A percentile compares a stretch with the other conserved stretches of the same genome.
phyloP scores from a whole-genome alignment of 495 filamentous ascomycete genomes.

The Penicillium waksmanii region DNA sequence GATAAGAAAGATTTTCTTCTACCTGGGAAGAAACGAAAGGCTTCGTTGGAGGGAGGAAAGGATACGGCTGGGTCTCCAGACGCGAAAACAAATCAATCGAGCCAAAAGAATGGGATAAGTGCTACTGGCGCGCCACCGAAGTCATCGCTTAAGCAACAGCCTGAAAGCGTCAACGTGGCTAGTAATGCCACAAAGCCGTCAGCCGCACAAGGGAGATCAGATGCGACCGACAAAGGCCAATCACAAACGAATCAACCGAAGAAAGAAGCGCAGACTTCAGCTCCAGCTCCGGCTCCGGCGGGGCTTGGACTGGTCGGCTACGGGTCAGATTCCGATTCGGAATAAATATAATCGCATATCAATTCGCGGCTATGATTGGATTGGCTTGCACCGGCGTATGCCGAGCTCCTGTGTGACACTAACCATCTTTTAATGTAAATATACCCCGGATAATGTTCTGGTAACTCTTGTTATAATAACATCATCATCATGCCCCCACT shows the following conservation, averaged over 20 bases:
- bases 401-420: background rate
- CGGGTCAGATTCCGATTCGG: slow-evolving; percentile 48
- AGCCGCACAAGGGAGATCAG: background rate
- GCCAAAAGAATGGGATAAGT: background rate
- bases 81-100: background rate
- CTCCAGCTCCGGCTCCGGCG: slow-evolving; percentile 6
- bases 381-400: background rate
- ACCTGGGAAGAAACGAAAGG: slow-evolving; percentile 63
- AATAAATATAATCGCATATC: slow-evolving; percentile 21
- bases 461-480: background rate
- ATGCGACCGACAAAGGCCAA: slow-evolving; percentile 1
- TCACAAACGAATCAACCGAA: slow-evolving; percentile 8
- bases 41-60: slow-evolving; percentile 28
- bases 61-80: background rate
- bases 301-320: slow-evolving; percentile 37
- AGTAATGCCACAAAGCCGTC: background rate
- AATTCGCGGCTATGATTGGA: background rate
- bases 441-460: background rate
- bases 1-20: slow-evolving; percentile 56
- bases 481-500: slow-evolving; percentile 11
- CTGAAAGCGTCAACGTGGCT: background rate
- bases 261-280: slow-evolving; percentile 19
- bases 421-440: background rate
- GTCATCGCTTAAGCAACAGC: background rate
- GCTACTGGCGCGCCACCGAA: background rate